Conservation (phyloP, 495 filamentous ascomycete genomes). For the Pseudoneurospora amorphoporcata region DNA sequence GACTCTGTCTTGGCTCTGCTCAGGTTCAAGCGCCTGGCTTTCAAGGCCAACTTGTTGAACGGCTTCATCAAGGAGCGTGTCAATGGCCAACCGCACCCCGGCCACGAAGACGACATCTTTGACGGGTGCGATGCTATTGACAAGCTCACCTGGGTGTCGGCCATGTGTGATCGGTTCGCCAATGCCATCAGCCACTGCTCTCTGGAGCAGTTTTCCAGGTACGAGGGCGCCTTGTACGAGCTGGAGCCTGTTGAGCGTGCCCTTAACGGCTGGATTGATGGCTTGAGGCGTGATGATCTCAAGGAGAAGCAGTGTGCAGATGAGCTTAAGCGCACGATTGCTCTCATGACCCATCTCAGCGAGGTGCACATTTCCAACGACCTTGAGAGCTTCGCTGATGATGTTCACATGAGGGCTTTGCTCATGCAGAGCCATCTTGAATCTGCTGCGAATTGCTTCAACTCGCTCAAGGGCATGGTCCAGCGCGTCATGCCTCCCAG, state of each 20-base stretch:
- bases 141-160: conserved; percentile 73
- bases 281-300: conserved; percentile 72
- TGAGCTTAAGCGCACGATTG: conserved; percentile 74
- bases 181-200: conserved; percentile 65
- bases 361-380: conserved; percentile 66
- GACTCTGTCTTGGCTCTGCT: conserved; percentile 79
- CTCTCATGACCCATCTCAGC: conserved; percentile 73
- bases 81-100: conserved; percentile 40
- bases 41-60: conserved; percentile 75
- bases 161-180: conserved; percentile 76
- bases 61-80: conserved; percentile 70
- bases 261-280: conserved; percentile 81
- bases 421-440: conserved; percentile 77
- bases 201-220: conserved; percentile 62
- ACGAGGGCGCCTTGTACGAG: conserved; percentile 72
- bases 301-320: conserved; percentile 68
- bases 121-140: conserved; percentile 70
- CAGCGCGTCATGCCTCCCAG: conserved; percentile 46
- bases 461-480: conserved; percentile 52
- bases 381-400: conserved; percentile 68
- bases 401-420: conserved; percentile 60
- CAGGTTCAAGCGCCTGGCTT: conserved; percentile 76
- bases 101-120: conserved; percentile 63
- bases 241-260: conserved; percentile 87
- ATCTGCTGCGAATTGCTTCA: conserved; percentile 57